Percentiles rank a stretch among this genome's conserved stretches.
phyloP scores from a whole-genome alignment of 441 rosid species.

The Syzygium malaccense region DNA sequence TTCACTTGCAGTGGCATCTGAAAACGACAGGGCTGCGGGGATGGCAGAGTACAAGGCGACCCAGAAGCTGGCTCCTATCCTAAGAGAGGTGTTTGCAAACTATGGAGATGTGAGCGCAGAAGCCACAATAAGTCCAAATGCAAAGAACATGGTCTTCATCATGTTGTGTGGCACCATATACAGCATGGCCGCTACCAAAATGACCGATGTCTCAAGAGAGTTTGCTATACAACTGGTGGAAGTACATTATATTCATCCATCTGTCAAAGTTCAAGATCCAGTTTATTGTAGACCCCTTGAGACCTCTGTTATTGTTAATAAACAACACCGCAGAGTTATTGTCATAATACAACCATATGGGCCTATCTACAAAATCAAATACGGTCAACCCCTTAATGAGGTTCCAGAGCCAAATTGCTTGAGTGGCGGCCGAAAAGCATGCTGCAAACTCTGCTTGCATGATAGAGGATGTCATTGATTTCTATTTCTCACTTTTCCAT shows the following conservation, averaged over 20 bases:
- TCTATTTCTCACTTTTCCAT: too few species aligned
- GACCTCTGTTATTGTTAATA: too few species aligned
- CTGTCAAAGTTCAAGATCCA: neutral
- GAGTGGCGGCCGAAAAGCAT: too few species aligned
- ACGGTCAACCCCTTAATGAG: too few species aligned
- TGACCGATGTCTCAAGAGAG: neutral
- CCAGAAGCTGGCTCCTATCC: neutral
- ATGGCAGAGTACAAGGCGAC: neutral
- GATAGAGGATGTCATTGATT: too few species aligned
- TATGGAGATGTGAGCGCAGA: neutral
- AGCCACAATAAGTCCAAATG: neutral
- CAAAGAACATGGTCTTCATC: neutral
- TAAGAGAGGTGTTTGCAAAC: neutral
- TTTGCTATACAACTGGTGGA: neutral
- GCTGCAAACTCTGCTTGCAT: too few species aligned
- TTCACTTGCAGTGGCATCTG: neutral
- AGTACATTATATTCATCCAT: neutral
- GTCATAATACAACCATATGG: too few species aligned
- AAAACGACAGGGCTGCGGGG: neutral
- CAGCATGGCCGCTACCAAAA: neutral
- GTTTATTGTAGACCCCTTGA: neutral
- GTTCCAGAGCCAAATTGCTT: too few species aligned
- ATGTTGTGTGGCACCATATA: neutral
- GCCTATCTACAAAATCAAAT: too few species aligned
- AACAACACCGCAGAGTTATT: too few species aligned